Conservation (phyloP, 192 early-diverging fungal genomes). For the Spinellus fusiger region DNA sequence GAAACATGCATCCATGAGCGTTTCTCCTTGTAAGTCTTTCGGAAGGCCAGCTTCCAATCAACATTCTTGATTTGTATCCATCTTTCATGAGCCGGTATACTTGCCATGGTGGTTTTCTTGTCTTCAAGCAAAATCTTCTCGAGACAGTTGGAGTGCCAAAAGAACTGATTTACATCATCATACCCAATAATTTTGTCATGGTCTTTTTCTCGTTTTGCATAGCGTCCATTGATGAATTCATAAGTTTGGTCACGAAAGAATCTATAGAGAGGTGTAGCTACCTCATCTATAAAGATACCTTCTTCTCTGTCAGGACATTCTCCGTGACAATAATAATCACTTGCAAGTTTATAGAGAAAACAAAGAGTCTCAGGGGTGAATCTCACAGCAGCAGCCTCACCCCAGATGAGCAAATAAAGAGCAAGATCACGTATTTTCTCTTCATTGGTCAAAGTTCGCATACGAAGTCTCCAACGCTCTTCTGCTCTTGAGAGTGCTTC, state of each 20-base stretch:
- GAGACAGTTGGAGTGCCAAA: conserved; percentile 63
- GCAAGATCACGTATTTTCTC: conserved; percentile 67
- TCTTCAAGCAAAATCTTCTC: conserved; percentile 18
- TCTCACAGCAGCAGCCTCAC: conserved; percentile 69
- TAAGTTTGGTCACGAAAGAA: conserved; percentile 74
- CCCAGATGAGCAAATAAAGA: conserved; percentile 74
- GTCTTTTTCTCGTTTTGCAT: conserved; percentile 71
- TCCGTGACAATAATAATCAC: conserved; percentile 49
- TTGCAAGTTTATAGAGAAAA: conserved; percentile 71
- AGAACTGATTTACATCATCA: conserved; percentile 80
- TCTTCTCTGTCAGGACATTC: conserved; percentile 53
- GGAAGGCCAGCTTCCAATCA: conserved; percentile 64
- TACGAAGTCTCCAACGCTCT: conserved; percentile 62
- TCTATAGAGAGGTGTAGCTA: conserved; percentile 66
- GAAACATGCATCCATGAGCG: conserved; percentile 78
- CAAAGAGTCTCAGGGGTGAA: conserved; percentile 72
- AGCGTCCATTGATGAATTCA: conserved; percentile 61
- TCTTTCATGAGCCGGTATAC: conserved; percentile 53
- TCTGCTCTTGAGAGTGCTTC: conserved; percentile 22
- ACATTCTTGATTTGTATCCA: conserved; percentile 57
- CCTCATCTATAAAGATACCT: conserved; percentile 62
- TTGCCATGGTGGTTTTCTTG: conserved; percentile 38
- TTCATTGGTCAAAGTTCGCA: conserved; percentile 66
- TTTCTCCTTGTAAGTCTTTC: conserved; percentile 81
- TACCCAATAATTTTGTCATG: conserved; percentile 72